Conservation (phyloP, 1,284 basidiomycete genomes). For the Flammula alnicola region DNA sequence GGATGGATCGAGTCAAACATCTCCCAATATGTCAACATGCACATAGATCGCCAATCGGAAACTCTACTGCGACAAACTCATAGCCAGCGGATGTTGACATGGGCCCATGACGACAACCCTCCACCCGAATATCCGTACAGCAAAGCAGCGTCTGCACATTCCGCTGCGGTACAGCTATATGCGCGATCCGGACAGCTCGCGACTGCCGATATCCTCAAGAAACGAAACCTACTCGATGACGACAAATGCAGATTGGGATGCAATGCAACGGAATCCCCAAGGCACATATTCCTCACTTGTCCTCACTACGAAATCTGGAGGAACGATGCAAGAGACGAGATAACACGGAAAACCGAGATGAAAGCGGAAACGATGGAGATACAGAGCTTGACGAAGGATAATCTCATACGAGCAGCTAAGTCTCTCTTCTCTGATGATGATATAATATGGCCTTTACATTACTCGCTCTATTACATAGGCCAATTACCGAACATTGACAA, state of each 20-base stretch:
- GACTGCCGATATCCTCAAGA: conserved; percentile 9
- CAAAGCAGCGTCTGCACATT: conserved; percentile 14
- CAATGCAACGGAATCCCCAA: conserved; percentile 1
- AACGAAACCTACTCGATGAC: background rate
- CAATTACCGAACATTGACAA: conserved; percentile 11
- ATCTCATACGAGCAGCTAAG: conserved; percentile 16
- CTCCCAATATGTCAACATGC: conserved; percentile 1
- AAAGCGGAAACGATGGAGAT: conserved; percentile 11
- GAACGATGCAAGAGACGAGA: background rate
- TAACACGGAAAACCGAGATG: background rate
- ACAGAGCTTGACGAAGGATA: background rate
- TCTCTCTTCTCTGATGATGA: conserved; percentile 16
- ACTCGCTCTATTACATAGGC: conserved; percentile 17
- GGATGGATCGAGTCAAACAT: conserved; percentile 12
- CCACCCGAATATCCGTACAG: conserved; percentile 19
- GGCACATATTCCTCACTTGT: conserved; percentile 17
- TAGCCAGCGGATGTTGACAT: conserved; percentile 3
- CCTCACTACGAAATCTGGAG: conserved; percentile 13
- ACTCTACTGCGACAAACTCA: background rate
- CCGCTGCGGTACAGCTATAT: conserved; percentile 21
- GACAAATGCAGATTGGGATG: conserved; percentile 3
- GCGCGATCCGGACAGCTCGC: conserved; percentile 19
- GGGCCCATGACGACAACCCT: background rate
- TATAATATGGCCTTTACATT: conserved; percentile 15
- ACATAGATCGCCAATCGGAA: background rate